Evolutionary conservation across 176 grass and related monocot genomes (phyloP).

Genomic region (Musa troglodytarum): DNA sequence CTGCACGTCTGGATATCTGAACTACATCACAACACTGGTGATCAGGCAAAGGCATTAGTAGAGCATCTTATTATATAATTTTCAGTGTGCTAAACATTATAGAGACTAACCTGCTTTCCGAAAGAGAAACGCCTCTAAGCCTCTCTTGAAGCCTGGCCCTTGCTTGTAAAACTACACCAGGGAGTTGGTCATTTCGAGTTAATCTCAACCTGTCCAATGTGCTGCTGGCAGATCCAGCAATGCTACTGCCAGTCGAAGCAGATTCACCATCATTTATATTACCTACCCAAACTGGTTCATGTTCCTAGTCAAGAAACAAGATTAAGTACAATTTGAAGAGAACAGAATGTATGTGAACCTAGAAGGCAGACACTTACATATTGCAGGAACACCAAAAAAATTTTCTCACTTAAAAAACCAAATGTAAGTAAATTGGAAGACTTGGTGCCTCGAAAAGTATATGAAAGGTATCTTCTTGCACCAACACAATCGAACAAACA

Average conservation of each 20-base stretch:
- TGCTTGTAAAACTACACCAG: slow-evolving; percentile 63
- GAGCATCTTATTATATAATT: not conserved
- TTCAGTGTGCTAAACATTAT: not conserved
- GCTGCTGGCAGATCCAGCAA: slow-evolving; percentile 32
- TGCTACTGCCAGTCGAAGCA: slow-evolving; percentile 19
- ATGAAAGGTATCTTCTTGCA: not conserved
- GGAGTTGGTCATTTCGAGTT: slow-evolving; percentile 58
- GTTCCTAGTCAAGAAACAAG: slow-evolving; percentile 17
- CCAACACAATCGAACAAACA: not conserved
- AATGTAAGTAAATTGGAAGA: not conserved
- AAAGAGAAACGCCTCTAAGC: slow-evolving; percentile 64
- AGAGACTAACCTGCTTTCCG: slow-evolving; percentile 22
- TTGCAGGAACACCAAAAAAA: not conserved
- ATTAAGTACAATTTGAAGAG: slow-evolving; percentile 16
- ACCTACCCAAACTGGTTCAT: not conserved
- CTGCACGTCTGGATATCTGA: no score
- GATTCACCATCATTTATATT: slow-evolving; percentile 5
- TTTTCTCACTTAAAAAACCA: not conserved
- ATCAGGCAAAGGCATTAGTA: not conserved
- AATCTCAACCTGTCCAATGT: slow-evolving; percentile 60
- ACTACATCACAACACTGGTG: no score
- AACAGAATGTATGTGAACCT: not conserved
- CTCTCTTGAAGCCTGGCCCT: slow-evolving; percentile 75
- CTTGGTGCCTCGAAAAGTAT: not conserved
- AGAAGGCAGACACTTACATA: not conserved